phyloP scores from a whole-genome alignment of 2,329 filamentous ascomycete genomes.

The Exophiala alcalophila region DNA sequence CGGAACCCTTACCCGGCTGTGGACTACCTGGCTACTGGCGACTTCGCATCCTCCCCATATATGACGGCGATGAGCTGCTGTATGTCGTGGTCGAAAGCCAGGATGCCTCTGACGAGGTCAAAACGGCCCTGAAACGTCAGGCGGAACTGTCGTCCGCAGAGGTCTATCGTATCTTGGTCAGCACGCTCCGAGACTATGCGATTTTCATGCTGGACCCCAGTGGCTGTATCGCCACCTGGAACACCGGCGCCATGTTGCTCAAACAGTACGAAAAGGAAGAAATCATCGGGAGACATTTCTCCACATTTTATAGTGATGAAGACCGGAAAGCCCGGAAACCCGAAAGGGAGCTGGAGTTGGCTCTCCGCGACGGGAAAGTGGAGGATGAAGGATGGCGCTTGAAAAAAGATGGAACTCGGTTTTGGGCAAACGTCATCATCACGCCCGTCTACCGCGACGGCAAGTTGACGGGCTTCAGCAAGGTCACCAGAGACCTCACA shows the following conservation, averaged over 20 bases:
- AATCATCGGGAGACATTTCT: conserved; percentile 59
- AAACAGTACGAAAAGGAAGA: conserved; percentile 57
- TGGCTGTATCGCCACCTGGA: conserved; percentile 59
- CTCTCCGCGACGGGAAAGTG: conserved; percentile 54
- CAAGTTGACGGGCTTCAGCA: conserved; percentile 56
- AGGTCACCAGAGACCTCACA: conserved; percentile 55
- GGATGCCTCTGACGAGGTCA: conserved; percentile 37
- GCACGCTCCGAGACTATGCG: conserved; percentile 61
- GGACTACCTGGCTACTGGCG: conserved; percentile 33
- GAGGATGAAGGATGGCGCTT: conserved; percentile 62
- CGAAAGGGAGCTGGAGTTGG: conserved; percentile 50
- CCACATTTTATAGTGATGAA: conserved; percentile 54
- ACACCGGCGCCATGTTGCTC: conserved; percentile 53
- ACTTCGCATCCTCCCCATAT: conserved; percentile 45
- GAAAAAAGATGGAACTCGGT: conserved; percentile 56
- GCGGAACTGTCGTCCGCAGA: conserved; percentile 51
- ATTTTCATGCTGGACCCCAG: conserved; percentile 60
- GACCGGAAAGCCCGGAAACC: conserved; percentile 53
- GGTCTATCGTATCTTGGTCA: conserved; percentile 59
- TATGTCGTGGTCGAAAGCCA: conserved; percentile 46
- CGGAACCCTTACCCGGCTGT: conserved; percentile 33
- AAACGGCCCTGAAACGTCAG: conserved; percentile 33
- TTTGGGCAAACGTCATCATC: conserved; percentile 62
- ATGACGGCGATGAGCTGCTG: conserved; percentile 39
- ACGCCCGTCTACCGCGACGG: conserved; percentile 54